These are phyloP conservation scores for Mollisiaceae sp. DNA, from an alignment of 2,329 filamentous ascomycete genomes.

Conservation along the genomic window DNA sequence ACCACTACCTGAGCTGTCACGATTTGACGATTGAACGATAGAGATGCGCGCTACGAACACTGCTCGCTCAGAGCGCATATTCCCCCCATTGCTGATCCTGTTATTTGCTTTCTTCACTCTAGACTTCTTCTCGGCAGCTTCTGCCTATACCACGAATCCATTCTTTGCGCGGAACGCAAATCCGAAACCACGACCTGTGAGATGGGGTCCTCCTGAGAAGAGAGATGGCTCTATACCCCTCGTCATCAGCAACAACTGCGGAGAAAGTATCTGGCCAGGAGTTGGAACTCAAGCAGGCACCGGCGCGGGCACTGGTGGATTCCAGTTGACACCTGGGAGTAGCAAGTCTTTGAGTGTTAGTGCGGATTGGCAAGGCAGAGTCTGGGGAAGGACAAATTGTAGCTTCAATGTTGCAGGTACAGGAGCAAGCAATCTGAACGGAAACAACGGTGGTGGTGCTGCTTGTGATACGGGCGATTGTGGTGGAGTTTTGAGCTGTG, in stretches of 20 bases:
- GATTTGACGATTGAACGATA: slow-evolving; percentile 17
- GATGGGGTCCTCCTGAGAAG: slow-evolving; percentile 39
- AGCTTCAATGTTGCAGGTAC: slow-evolving; percentile 71
- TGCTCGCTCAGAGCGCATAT: slow-evolving; percentile 22
- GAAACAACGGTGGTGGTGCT: slow-evolving; percentile 49
- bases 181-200: slow-evolving; percentile 28
- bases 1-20: slow-evolving; percentile 12
- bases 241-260: slow-evolving; percentile 73
- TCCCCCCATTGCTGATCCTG: slow-evolving; percentile 14
- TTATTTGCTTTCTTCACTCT: slow-evolving; percentile 28
- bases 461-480: slow-evolving; percentile 81
- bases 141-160: slow-evolving; percentile 29
- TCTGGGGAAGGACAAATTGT: slow-evolving; percentile 87
- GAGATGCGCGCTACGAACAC: slow-evolving; percentile 26
- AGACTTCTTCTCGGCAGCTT: slow-evolving; percentile 26
- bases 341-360: slow-evolving; percentile 68
- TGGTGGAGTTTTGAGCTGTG: slow-evolving; percentile 70
- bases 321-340: slow-evolving; percentile 64
- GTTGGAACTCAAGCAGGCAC: slow-evolving; percentile 75
- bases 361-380: slow-evolving; percentile 77
- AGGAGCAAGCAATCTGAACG: slow-evolving; percentile 50
- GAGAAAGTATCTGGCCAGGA: slow-evolving; percentile 75
- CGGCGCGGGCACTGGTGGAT: slow-evolving; percentile 70
- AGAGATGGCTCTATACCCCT: slow-evolving; percentile 58
- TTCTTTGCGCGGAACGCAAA: slow-evolving; percentile 26